Evolutionary conservation across 768 basidiomycete genomes (phyloP).

Genomic region (Boletus rufocinnamomeus): DNA sequence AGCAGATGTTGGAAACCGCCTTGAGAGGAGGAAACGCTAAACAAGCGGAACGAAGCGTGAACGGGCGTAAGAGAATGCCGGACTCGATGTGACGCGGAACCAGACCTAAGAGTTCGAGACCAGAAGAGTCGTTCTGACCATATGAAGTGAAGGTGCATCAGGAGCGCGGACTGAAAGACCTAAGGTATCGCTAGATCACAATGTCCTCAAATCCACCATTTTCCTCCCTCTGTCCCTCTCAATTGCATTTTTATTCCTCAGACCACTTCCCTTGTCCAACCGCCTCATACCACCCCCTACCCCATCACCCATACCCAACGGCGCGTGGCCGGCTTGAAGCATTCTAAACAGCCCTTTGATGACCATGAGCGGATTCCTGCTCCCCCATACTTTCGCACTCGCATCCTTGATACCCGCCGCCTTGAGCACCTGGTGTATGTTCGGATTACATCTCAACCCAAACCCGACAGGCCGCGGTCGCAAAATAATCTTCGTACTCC

Average conservation of each 20-base stretch:
- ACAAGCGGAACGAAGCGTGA: too few species aligned
- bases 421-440: slow-evolving; percentile 85
- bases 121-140: too few species aligned
- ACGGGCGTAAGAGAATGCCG: too few species aligned
- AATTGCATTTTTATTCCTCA: slow-evolving; percentile 66
- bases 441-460: slow-evolving; percentile 86
- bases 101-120: too few species aligned
- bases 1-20: too few species aligned
- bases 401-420: slow-evolving; percentile 95
- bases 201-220: slow-evolving; percentile 65
- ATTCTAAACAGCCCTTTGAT: slow-evolving; percentile 83
- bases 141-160: background rate
- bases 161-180: background rate
- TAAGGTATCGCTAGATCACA: slow-evolving; percentile 10
- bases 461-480: slow-evolving; percentile 88
- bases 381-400: slow-evolving; percentile 94
- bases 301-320: slow-evolving; percentile 80
- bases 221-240: slow-evolving; percentile 84
- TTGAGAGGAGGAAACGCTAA: too few species aligned
- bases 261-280: slow-evolving; percentile 73
- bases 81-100: too few species aligned
- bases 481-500: slow-evolving; percentile 76
- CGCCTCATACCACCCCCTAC: slow-evolving; percentile 70
- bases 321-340: slow-evolving; percentile 82
- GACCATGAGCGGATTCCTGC: slow-evolving; percentile 72